phyloP scores from a whole-genome alignment of 2,329 filamentous ascomycete species.

The Alternaria atra region DNA sequence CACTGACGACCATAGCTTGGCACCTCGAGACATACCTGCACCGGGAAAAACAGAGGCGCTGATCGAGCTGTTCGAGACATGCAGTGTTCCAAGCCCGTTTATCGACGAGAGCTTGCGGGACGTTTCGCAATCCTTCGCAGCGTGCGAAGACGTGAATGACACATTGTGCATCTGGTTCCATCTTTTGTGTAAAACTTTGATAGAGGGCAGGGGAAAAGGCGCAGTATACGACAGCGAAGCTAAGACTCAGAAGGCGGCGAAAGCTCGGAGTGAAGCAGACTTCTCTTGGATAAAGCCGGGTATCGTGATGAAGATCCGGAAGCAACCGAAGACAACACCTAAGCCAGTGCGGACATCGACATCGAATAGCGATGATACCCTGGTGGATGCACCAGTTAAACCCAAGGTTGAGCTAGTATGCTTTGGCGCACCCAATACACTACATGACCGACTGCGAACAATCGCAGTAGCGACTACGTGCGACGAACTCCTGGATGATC shows the following conservation, averaged over 20 bases:
- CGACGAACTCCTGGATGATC: conserved; percentile 39
- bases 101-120: conserved; percentile 34
- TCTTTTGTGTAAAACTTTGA: conserved; percentile 38
- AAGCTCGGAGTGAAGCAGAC: conserved; percentile 30
- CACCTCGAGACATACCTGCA: conserved; percentile 30
- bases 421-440: conserved; percentile 34
- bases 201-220: neutral
- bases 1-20: conserved; percentile 31
- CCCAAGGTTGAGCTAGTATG: conserved; percentile 37
- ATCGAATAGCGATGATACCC: conserved; percentile 24
- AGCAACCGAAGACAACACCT: conserved; percentile 2
- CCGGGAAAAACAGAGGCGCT: conserved; percentile 17
- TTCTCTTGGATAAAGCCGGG: conserved; percentile 40
- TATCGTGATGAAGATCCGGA: conserved; percentile 33
- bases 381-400: neutral
- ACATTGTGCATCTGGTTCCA: conserved; percentile 41
- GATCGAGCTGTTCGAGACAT: conserved; percentile 29
- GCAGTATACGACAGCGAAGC: neutral
- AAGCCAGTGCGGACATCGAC: conserved; percentile 20
- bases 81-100: conserved; percentile 36
- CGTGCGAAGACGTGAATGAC: conserved; percentile 24
- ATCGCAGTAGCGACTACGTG: conserved; percentile 19
- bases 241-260: neutral
- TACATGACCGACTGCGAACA: conserved; percentile 28
- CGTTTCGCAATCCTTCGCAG: conserved; percentile 43